These are phyloP conservation scores for Phoma sp. DNA, from an alignment of 2,329 filamentous ascomycete species.

Conservation along the genomic window DNA sequence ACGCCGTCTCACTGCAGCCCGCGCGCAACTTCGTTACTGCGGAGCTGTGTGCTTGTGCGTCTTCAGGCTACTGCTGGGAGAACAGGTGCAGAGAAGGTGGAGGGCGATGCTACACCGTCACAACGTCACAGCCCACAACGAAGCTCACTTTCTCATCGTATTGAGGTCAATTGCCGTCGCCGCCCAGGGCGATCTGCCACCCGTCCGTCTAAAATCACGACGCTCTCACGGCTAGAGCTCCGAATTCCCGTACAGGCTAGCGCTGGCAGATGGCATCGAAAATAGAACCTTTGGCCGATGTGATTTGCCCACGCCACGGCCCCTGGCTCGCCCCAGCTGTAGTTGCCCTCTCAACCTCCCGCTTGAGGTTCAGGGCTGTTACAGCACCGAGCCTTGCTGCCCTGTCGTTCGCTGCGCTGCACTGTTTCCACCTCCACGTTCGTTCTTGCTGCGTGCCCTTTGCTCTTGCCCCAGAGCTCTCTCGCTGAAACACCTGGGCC, in stretches of 20 bases:
- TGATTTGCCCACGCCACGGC: slow-evolving; percentile 8
- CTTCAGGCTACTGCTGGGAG: too few relatives aligned
- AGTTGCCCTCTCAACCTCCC: slow-evolving; percentile 19
- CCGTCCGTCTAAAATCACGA: slow-evolving; percentile 7
- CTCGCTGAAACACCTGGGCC: slow-evolving; percentile 15
- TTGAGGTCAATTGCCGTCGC: background rate
- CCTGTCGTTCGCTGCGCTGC: slow-evolving; percentile 12
- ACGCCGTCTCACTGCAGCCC: slow-evolving; percentile 1
- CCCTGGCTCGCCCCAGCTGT: slow-evolving; percentile 12
- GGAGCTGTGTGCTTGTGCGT: background rate
- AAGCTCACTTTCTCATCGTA: too few relatives aligned
- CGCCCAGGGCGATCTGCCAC: slow-evolving; percentile 9
- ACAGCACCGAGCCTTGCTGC: slow-evolving; percentile 11
- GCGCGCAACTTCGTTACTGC: slow-evolving; percentile 2
- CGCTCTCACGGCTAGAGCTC: slow-evolving; percentile 9
- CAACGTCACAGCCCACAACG: too few relatives aligned
- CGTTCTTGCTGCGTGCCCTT: slow-evolving; percentile 11
- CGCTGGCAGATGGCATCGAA: background rate
- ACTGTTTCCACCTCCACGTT: slow-evolving; percentile 6
- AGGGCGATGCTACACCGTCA: too few relatives aligned
- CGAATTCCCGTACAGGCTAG: slow-evolving; percentile 9
- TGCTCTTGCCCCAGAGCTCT: slow-evolving; percentile 7
- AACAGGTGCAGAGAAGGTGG: too few relatives aligned
- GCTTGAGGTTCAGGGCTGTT: slow-evolving; percentile 6
- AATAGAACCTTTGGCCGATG: slow-evolving; percentile 13